Conservation (phyloP, 2,329 filamentous ascomycete species). For the Colletotrichum sp. region DNA sequence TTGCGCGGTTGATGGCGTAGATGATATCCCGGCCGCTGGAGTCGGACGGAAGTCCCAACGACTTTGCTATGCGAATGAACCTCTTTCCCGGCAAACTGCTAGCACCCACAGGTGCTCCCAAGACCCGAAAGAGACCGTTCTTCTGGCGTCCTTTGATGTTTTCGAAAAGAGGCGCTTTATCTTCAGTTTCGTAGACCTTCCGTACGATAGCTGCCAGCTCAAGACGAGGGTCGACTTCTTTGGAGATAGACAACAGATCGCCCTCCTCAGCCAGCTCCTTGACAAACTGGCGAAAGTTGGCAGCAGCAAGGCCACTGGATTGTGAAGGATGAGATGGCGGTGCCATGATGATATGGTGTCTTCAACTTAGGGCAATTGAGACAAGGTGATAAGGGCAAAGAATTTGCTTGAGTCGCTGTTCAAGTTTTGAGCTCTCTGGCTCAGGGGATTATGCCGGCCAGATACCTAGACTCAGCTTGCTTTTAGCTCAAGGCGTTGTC, state of each 20-base stretch:
- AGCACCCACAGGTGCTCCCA: slow-evolving; percentile 43
- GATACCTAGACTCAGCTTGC: not conserved
- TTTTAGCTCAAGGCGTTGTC: not conserved
- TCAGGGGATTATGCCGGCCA: not conserved
- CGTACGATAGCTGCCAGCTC: slow-evolving; percentile 52
- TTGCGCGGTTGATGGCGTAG: not conserved
- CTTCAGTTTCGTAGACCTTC: slow-evolving; percentile 46
- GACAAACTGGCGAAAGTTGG: not conserved
- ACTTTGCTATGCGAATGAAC: not conserved
- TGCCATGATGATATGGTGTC: not conserved
- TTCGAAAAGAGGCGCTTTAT: slow-evolving; percentile 55
- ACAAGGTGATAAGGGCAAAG: not conserved
- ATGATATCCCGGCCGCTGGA: not conserved
- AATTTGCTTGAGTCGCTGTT: not conserved
- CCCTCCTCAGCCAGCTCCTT: not conserved
- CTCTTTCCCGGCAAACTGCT: not conserved
- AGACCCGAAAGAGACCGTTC: slow-evolving; percentile 50
- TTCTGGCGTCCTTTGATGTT: slow-evolving; percentile 48
- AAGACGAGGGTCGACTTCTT: slow-evolving; percentile 46
- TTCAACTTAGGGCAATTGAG: not conserved
- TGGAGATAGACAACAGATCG: slow-evolving; percentile 33
- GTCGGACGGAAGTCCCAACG: not conserved
- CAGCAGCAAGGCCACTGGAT: not conserved
- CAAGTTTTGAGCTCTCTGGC: not conserved
- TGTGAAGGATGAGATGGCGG: not conserved